phyloP scores from a whole-genome alignment of 2,329 filamentous ascomycete genomes.

The Stagonosporopsis tanaceti region DNA sequence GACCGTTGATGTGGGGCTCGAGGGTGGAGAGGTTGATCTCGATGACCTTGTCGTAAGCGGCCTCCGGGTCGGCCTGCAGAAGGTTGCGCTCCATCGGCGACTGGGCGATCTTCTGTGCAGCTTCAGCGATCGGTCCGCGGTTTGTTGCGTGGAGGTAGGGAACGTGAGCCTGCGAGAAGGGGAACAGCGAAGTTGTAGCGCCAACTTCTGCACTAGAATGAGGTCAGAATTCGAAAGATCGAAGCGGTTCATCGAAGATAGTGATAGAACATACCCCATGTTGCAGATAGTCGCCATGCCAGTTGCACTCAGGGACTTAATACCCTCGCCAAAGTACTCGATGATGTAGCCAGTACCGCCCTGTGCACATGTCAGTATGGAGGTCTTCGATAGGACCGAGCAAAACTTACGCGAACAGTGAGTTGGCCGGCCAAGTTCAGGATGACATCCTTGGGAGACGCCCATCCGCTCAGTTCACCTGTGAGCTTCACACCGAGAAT shows the following conservation, averaged over 20 bases:
- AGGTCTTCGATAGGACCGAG: not conserved
- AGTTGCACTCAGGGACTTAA: constrained; percentile 87
- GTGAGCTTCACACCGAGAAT: constrained; percentile 85
- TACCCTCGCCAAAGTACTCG: constrained; percentile 91
- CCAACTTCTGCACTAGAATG: constrained; percentile 71
- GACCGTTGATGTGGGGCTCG: constrained; percentile 96
- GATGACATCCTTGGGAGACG: constrained; percentile 94
- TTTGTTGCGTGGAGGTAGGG: constrained; percentile 89
- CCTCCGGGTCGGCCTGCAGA: constrained; percentile 79
- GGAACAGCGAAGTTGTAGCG: constrained; percentile 95
- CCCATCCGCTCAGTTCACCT: constrained; percentile 87
- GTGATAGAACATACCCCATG: too few species aligned
- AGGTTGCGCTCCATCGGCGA: constrained; percentile 67
- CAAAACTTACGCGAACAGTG: constrained; percentile 72
- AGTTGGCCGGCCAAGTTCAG: constrained; percentile 86
- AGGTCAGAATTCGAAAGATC: too few species aligned
- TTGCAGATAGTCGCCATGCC: constrained; percentile 79
- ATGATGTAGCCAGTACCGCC: constrained; percentile 95
- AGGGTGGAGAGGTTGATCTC: constrained; percentile 88
- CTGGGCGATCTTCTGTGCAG: constrained; percentile 69
- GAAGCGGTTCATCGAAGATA: too few species aligned
- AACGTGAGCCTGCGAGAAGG: constrained; percentile 83
- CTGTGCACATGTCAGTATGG: constrained; percentile 34
- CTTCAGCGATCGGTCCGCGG: constrained; percentile 72
- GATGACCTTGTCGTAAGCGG: constrained; percentile 89